phyloP scores from a whole-genome alignment of 2,329 filamentous ascomycete genomes.

The Penicillium sp. region DNA sequence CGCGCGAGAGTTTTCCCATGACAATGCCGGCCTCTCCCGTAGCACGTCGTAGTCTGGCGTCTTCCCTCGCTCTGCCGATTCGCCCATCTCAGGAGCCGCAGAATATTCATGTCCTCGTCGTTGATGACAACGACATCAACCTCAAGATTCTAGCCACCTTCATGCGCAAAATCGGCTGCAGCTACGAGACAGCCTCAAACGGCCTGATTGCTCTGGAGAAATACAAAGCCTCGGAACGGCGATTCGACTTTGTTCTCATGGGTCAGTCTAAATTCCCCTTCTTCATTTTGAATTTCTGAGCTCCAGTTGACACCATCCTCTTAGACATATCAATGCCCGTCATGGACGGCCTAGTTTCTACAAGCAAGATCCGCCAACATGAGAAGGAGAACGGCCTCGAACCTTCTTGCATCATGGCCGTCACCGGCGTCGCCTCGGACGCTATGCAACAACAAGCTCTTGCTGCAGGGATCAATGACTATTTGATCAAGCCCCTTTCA shows the following conservation, averaged over 20 bases:
- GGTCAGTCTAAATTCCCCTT: slow-evolving; percentile 23
- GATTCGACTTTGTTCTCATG: slow-evolving; percentile 44
- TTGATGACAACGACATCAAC: slow-evolving; percentile 51
- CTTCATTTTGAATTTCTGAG: neutral
- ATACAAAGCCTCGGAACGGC: slow-evolving; percentile 32
- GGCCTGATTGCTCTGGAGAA: slow-evolving; percentile 46
- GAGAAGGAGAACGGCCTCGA: slow-evolving; percentile 33
- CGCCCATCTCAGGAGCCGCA: slow-evolving; percentile 8
- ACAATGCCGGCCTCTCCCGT: neutral
- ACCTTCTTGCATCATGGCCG: slow-evolving; percentile 36
- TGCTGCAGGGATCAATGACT: slow-evolving; percentile 37
- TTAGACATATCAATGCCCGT: slow-evolving; percentile 51
- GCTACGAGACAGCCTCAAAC: slow-evolving; percentile 43
- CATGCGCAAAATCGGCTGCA: slow-evolving; percentile 42
- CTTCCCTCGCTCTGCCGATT: slow-evolving; percentile 1
- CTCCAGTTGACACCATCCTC: slow-evolving; percentile 1
- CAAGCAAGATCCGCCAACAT: slow-evolving; percentile 44
- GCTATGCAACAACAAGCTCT: slow-evolving; percentile 37
- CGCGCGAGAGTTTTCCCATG: neutral
- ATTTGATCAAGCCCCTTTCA: slow-evolving; percentile 39
- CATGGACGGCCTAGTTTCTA: slow-evolving; percentile 50
- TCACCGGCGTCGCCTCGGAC: slow-evolving; percentile 39
- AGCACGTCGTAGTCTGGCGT: neutral
- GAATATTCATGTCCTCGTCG: slow-evolving; percentile 39
- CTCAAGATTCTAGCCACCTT: slow-evolving; percentile 45